These are phyloP conservation scores for Paecilomyces sp. DNA, from an alignment of 2,329 filamentous ascomycete species.

Conservation along the genomic window DNA sequence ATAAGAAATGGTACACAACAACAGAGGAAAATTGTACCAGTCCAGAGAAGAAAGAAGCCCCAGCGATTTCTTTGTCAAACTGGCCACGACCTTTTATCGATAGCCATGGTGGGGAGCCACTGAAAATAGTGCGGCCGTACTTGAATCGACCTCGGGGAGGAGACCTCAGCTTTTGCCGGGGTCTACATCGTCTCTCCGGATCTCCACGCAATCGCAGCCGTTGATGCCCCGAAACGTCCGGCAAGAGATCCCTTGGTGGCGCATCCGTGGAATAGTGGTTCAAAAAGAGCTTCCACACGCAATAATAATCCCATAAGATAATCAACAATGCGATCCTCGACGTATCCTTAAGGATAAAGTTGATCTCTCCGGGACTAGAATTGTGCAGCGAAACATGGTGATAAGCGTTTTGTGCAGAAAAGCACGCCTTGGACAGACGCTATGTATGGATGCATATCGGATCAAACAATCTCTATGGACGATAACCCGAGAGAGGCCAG, in stretches of 20 bases:
- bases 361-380: neutral
- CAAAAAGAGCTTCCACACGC: neutral
- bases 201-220: neutral
- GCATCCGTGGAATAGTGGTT: neutral
- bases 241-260: neutral
- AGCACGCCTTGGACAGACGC: neutral
- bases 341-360: neutral
- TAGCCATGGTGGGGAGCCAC: neutral
- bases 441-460: neutral
- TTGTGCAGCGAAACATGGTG: neutral
- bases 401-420: neutral
- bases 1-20: neutral
- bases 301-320: neutral
- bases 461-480: neutral
- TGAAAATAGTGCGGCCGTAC: neutral
- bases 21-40: neutral
- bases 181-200: neutral
- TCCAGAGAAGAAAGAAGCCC: neutral
- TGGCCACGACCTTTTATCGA: neutral
- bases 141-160: neutral
- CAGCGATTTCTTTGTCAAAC: neutral
- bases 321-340: neutral
- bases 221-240: neutral
- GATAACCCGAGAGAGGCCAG: neutral
- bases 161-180: no score